Conservation (phyloP, 2,329 filamentous ascomycete genomes). For the Paraphaeosphaeria minitans region DNA sequence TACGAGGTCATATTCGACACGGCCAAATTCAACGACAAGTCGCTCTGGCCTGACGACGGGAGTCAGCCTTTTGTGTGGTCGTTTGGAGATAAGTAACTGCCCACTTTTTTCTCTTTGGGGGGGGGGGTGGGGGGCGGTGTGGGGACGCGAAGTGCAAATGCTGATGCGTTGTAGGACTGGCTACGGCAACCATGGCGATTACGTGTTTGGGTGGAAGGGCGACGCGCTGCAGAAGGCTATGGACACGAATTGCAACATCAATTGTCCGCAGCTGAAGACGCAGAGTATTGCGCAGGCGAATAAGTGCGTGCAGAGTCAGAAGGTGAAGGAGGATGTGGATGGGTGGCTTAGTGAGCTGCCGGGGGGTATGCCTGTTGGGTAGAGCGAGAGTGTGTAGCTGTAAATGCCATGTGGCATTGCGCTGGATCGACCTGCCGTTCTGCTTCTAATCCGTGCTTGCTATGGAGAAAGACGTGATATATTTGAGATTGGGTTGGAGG, state of each 20-base stretch:
- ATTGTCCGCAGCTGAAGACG: conserved; percentile 50
- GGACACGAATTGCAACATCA: conserved; percentile 39
- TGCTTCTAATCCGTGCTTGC: too few species aligned
- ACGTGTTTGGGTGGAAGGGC: conserved; percentile 59
- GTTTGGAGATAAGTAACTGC: conserved; percentile 41
- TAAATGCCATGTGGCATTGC: too few species aligned
- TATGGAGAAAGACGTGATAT: too few species aligned
- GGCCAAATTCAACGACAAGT: conserved; percentile 36
- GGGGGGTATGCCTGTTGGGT: conserved; percentile 20
- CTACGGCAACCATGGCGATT: conserved; percentile 57
- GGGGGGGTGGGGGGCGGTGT: too few species aligned
- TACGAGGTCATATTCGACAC: conserved; percentile 38
- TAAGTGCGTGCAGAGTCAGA: conserved; percentile 64
- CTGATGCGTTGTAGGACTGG: conserved; percentile 50
- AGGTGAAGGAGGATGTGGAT: conserved; percentile 78
- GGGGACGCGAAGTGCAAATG: background rate
- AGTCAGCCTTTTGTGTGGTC: conserved; percentile 39
- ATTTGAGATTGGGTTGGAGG: too few species aligned
- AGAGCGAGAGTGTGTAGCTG: background rate
- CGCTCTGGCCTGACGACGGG: conserved; percentile 26
- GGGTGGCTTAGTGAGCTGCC: conserved; percentile 64
- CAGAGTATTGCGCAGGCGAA: conserved; percentile 54
- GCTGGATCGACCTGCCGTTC: too few species aligned
- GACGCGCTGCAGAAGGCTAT: conserved; percentile 52
- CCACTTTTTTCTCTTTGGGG: background rate